Conservation (phyloP, 2,329 filamentous ascomycete species). For the Colletotrichum higginsianum region DNA sequence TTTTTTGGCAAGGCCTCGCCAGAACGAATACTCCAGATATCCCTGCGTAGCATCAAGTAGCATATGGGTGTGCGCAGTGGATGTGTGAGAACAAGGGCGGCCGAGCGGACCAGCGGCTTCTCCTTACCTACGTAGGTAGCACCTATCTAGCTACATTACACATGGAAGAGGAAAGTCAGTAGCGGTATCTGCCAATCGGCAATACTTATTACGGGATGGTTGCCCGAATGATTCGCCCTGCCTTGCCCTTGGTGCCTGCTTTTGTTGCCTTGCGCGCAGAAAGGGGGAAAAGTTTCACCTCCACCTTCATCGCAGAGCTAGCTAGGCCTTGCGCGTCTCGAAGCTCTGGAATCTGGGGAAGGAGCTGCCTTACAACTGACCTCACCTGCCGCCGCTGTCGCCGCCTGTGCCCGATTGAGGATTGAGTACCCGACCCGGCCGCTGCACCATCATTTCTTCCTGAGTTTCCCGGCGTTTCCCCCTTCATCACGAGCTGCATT, state of each 20-base stretch:
- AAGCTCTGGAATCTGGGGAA: constrained; percentile 40
- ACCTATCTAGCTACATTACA: no score
- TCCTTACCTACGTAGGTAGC: no score
- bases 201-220: neutral
- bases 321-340: constrained; percentile 19
- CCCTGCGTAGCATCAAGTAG: neutral
- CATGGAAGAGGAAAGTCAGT: neutral
- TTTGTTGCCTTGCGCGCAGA: constrained; percentile 3
- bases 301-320: constrained; percentile 11
- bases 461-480: constrained; percentile 28
- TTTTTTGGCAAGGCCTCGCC: neutral
- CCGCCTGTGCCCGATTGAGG: constrained; percentile 3
- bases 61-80: neutral
- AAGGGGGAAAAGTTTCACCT: constrained; percentile 28
- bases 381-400: neutral
- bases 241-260: neutral
- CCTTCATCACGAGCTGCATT: constrained; percentile 27
- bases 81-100: neutral
- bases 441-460: constrained; percentile 29
- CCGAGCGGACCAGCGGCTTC: neutral
- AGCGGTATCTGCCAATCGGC: neutral
- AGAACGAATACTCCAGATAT: neutral
- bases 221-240: neutral
- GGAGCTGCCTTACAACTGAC: constrained; percentile 30
- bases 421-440: constrained; percentile 21